Percentiles rank a stretch among this genome's conserved stretches.
Conservation (phyloP, 2,329 filamentous ascomycete species). For the Biscogniauxia sp. region DNA sequence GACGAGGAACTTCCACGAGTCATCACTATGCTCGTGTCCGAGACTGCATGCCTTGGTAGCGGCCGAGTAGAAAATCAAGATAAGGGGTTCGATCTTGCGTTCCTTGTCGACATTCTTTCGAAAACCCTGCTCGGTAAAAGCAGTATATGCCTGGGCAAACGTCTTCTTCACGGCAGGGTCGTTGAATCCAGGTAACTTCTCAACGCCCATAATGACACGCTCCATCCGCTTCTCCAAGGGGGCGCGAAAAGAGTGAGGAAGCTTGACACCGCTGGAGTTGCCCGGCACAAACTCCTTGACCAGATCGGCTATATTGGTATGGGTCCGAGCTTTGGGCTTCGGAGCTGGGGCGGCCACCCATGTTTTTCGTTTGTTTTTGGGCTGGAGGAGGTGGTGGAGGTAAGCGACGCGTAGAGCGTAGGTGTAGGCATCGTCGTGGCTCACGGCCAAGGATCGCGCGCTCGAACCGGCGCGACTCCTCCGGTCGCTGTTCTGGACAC, state of each 20-base stretch:
- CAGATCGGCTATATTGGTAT: slow-evolving; percentile 78
- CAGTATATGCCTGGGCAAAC: slow-evolving; percentile 91
- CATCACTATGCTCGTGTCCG: slow-evolving; percentile 72
- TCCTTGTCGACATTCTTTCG: slow-evolving; percentile 93
- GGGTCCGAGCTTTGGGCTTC: slow-evolving; percentile 57
- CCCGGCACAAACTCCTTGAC: slow-evolving; percentile 77
- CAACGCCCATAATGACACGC: slow-evolving; percentile 75
- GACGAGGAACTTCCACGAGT: slow-evolving; percentile 86
- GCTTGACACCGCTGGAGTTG: slow-evolving; percentile 50
- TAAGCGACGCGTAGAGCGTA: slow-evolving; percentile 89
- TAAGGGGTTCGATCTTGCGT: slow-evolving; percentile 83
- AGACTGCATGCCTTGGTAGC: slow-evolving; percentile 84
- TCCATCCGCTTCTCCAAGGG: slow-evolving; percentile 70
- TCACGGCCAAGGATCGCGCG: slow-evolving; percentile 47
- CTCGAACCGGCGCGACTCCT: slow-evolving; percentile 45
- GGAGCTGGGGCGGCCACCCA: slow-evolving; percentile 67
- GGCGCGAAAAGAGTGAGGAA: slow-evolving; percentile 54
- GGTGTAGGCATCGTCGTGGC: slow-evolving; percentile 80
- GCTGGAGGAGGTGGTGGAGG: slow-evolving; percentile 89
- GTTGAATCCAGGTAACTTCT: slow-evolving; percentile 82
- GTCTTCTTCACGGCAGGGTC: slow-evolving; percentile 90
- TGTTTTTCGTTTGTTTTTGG: slow-evolving; percentile 84
- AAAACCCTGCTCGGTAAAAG: slow-evolving; percentile 85
- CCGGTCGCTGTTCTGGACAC: slow-evolving; percentile 41
- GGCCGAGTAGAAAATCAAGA: slow-evolving; percentile 94